Evolutionary conservation across 1,284 basidiomycete species (phyloP).

Genomic region (Leccinum huronense): DNA sequence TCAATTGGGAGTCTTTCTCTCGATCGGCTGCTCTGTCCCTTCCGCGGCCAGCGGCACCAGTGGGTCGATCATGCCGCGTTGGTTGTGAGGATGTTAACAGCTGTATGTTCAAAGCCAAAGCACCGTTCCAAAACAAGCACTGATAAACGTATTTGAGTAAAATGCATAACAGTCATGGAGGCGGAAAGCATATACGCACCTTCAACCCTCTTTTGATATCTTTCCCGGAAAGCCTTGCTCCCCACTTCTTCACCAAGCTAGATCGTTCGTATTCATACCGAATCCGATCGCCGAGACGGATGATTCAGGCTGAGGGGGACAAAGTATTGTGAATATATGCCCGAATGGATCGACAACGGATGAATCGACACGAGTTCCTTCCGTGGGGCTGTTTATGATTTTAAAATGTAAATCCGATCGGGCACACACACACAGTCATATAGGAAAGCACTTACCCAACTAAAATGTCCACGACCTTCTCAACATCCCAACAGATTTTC

Average conservation of each 20-base stretch:
- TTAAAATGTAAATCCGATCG: neutral
- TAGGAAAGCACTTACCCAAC: conserved; percentile 56
- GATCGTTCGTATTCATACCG: conserved; percentile 48
- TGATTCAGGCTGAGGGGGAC: conserved; percentile 18
- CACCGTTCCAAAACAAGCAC: neutral
- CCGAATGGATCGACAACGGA: conserved; percentile 61
- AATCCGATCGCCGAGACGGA: conserved; percentile 5
- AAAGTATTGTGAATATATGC: conserved; percentile 64
- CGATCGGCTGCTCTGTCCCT: conserved; percentile 28
- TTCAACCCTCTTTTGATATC: conserved; percentile 71
- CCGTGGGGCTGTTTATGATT: conserved; percentile 55
- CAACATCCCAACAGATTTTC: conserved; percentile 23
- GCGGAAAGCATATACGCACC: conserved; percentile 41
- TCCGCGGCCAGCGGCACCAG: conserved; percentile 28
- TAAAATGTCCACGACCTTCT: conserved; percentile 41
- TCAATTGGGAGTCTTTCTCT: conserved; percentile 30
- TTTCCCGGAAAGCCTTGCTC: conserved; percentile 74
- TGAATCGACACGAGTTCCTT: conserved; percentile 62
- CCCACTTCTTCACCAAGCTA: conserved; percentile 67
- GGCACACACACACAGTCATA: neutral
- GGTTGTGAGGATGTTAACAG: conserved; percentile 48
- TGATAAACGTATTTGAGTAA: neutral
- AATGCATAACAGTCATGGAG: neutral
- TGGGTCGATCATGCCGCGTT: conserved; percentile 18
- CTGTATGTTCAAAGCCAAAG: conserved; percentile 35